phyloP scores from a whole-genome alignment of 441 rosid species.

The Pelargonium australe region DNA sequence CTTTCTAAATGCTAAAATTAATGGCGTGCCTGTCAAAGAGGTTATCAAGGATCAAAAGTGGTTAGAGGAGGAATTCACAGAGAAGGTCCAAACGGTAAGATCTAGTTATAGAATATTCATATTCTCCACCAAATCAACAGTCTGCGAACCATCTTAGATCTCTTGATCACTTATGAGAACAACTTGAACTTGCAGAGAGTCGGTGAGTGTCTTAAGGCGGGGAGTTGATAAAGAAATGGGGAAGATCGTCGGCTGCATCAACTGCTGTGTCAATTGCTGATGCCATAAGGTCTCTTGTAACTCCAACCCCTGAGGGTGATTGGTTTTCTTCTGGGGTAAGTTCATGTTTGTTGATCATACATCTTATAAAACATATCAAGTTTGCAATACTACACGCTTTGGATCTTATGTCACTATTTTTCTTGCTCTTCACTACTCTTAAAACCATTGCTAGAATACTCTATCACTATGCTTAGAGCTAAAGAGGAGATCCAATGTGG shows the following conservation, averaged over 20 bases:
- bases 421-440: no score
- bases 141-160: background rate
- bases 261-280: conserved; percentile 85
- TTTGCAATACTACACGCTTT: no score
- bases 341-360: conserved; percentile 11
- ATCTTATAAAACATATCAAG: background rate
- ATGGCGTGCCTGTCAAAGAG: conserved; percentile 78
- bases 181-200: conserved; percentile 47
- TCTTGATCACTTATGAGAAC: background rate
- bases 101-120: background rate
- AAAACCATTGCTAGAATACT: no score
- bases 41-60: conserved; percentile 83
- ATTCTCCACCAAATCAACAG: background rate
- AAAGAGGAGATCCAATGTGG: no score
- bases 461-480: no score
- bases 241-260: conserved; percentile 97
- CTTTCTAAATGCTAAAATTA: conserved; percentile 78
- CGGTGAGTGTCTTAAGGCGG: no score
- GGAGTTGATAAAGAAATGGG: conserved; percentile 83
- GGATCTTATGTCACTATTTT: no score
- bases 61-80: conserved; percentile 94
- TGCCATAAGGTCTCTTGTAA: conserved; percentile 75
- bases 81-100: conserved; percentile 75
- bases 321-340: conserved; percentile 93
- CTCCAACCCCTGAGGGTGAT: conserved; percentile 90